Percentiles rank a stretch among this genome's conserved stretches.
phyloP scores from a whole-genome alignment of 1,284 basidiomycete genomes.

The Ganoderma multipileum region DNA sequence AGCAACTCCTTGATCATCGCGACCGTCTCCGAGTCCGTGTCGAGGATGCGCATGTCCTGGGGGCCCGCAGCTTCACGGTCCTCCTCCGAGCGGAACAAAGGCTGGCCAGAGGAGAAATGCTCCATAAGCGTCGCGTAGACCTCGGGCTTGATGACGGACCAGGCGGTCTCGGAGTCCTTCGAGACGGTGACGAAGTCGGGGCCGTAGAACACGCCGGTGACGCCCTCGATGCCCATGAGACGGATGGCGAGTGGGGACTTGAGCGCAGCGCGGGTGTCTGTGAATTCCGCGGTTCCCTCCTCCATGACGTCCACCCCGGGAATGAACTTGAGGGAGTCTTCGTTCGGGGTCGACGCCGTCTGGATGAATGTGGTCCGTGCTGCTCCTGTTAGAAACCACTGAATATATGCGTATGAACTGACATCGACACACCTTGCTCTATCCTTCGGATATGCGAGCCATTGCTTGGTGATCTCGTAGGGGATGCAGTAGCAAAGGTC shows the following conservation, averaged over 20 bases:
- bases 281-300: constrained; percentile 88
- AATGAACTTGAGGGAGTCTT: constrained; percentile 98
- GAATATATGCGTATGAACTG: neutral
- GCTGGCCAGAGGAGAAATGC: constrained; percentile 89
- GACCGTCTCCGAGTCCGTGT: constrained; percentile 96
- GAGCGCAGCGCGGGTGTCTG: constrained; percentile 86
- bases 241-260: constrained; percentile 91
- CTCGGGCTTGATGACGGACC: constrained; percentile 97
- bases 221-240: constrained; percentile 93
- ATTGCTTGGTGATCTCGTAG: constrained; percentile 34
- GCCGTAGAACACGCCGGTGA: constrained; percentile 91
- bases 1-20: constrained; percentile 99
- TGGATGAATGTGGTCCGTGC: constrained; percentile 96
- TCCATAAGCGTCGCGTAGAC: constrained; percentile 99
- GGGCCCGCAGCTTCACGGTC: constrained; percentile 83
- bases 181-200: constrained; percentile 98
- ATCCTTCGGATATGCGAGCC: constrained; percentile 23
- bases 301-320: constrained; percentile 89
- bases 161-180: constrained; percentile 87
- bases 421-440: constrained; percentile 32
- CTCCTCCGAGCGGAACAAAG: constrained; percentile 85
- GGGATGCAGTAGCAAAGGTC: constrained; percentile 46
- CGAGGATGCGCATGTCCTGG: constrained; percentile 95
- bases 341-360: constrained; percentile 97
- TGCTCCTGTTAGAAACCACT: constrained; percentile 38